A percentile compares a stretch with the other conserved stretches of the same genome.
These are phyloP conservation scores for Arthrobotrys musiformis DNA, from an alignment of 2,329 filamentous ascomycete genomes.

Conservation along the genomic window DNA sequence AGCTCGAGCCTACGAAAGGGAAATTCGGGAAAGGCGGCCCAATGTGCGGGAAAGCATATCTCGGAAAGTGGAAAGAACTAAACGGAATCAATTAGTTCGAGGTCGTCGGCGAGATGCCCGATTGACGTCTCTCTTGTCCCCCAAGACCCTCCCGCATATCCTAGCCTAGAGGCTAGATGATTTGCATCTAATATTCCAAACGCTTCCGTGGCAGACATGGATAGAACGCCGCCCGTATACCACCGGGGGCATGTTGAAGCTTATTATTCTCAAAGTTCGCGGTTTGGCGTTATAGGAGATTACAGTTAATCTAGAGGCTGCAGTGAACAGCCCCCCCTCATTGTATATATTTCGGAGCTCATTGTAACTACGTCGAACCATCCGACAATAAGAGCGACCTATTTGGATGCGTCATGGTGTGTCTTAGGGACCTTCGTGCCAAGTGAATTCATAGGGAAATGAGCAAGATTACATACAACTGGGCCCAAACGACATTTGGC, in stretches of 20 bases:
- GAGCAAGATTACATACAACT: slow-evolving; percentile 20
- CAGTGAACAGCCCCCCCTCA: too few species aligned
- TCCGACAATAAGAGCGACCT: too few species aligned
- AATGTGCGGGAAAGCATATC: slow-evolving; percentile 71
- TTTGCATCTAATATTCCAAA: background rate
- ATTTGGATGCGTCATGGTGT: too few species aligned
- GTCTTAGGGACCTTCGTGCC: background rate
- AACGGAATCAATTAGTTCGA: slow-evolving; percentile 67
- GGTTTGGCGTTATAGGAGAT: background rate
- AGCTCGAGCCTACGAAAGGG: slow-evolving; percentile 68
- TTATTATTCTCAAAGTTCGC: background rate
- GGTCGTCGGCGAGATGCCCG: background rate
- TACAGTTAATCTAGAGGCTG: background rate
- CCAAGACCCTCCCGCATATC: background rate
- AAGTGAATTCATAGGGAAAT: background rate
- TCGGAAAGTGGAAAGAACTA: slow-evolving; percentile 74
- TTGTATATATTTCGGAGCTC: background rate
- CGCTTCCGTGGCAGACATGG: background rate
- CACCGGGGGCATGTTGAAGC: background rate
- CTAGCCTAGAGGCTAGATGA: too few species aligned
- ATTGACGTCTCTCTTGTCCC: background rate
- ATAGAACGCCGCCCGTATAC: background rate
- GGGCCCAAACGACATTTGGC: background rate
- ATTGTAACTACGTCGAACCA: background rate
- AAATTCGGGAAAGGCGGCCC: slow-evolving; percentile 69